Evolutionary conservation across 352 stramenopile genomes (phyloP).

Genomic region (Globisporangium emineosum): DNA sequence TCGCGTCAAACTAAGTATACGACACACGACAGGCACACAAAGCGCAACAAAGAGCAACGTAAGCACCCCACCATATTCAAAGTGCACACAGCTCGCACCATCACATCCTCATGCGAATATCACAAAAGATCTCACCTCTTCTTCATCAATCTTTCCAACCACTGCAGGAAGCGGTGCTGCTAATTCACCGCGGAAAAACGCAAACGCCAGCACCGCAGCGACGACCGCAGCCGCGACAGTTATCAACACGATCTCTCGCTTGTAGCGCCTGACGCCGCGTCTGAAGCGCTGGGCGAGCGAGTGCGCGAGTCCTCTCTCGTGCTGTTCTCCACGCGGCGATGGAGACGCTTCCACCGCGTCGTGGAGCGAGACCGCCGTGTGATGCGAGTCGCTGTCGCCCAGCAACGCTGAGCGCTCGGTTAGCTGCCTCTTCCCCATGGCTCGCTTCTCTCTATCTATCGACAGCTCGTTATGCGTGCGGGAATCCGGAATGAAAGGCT

Average conservation of each 20-base stretch:
- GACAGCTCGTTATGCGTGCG: neutral
- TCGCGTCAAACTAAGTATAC: slow-evolving; percentile 53
- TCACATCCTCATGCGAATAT: neutral
- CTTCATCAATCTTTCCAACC: slow-evolving; percentile 2
- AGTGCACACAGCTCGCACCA: neutral
- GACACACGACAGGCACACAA: neutral
- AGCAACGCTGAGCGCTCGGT: slow-evolving; percentile 25
- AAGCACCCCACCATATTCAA: neutral
- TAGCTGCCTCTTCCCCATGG: slow-evolving; percentile 6
- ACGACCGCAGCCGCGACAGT: neutral
- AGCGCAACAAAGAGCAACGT: neutral
- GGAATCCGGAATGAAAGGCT: neutral
- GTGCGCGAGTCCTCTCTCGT: neutral
- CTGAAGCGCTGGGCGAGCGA: neutral
- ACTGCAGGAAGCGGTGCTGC: neutral
- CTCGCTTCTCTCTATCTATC: neutral
- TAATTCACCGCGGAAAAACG: neutral
- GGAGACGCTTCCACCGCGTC: slow-evolving; percentile 1
- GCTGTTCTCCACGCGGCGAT: neutral
- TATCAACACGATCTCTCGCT: neutral
- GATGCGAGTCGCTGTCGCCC: neutral
- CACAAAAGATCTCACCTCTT: slow-evolving; percentile 8
- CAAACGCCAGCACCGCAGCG: neutral
- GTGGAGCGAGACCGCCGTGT: neutral
- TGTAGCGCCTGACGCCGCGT: neutral